Conservation (phyloP, 164 flowering plant species). For the Vitis riparia region DNA sequence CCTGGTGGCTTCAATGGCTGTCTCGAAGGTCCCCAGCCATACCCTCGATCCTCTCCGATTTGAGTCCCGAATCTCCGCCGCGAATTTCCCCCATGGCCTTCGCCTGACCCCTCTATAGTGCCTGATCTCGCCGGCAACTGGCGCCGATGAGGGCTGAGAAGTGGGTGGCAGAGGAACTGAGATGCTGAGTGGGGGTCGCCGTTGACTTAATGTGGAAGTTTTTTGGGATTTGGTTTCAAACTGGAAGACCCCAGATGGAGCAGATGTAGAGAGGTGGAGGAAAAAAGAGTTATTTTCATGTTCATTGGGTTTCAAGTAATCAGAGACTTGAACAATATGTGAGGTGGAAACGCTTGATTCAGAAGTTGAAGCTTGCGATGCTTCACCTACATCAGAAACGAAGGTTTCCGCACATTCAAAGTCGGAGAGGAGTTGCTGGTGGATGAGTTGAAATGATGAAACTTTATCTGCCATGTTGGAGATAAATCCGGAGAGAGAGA, state of each 20-base stretch:
- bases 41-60: conserved; percentile 42
- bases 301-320: background rate
- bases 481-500: too few species aligned
- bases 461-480: background rate
- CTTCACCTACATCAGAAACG: background rate
- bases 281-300: background rate
- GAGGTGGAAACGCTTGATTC: background rate
- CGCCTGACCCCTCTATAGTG: conserved; percentile 58
- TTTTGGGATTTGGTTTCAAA: conserved; percentile 11
- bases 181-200: conserved; percentile 35
- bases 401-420: background rate
- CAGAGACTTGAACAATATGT: background rate
- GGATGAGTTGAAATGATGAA: conserved; percentile 17
- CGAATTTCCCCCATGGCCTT: conserved; percentile 65
- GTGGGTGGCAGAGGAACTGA: conserved; percentile 20
- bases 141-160: background rate
- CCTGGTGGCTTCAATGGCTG: conserved; percentile 52
- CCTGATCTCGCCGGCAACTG: conserved; percentile 3
- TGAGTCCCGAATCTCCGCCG: conserved; percentile 65
- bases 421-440: conserved; percentile 15
- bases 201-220: background rate
- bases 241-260: conserved; percentile 4
- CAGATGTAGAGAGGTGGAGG: background rate
- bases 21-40: conserved; percentile 59
- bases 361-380: background rate